Evolutionary conservation across 176 grass and related monocot genomes (phyloP), one percentile per base, ranked within the genome.

Genomic region (Melocanna baccifera): DNA sequence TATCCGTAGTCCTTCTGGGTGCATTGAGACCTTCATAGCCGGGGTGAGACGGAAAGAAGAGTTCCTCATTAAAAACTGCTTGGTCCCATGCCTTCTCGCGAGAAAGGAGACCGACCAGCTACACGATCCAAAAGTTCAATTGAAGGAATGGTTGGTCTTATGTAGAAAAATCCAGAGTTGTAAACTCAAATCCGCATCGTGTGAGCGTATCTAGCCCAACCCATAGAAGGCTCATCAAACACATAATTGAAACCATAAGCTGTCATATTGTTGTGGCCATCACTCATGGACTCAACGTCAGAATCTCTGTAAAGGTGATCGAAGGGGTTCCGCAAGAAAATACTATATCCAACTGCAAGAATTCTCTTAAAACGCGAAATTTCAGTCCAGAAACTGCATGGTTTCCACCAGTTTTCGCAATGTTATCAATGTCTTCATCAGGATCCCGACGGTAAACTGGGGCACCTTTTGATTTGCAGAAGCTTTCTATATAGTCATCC

Each of bases 201-300:
- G 45, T 94, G 89, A 25, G 92, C 92, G 36, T 94, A 94, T 87
- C 92, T 94, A 41, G 92, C 81, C 92, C 92, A 94, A 66, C 92
- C 89, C 92, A 94, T 91, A 26, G 81, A 32, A 42, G 84, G 84
- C 30, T 94, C 92, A 83, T 94, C 92, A 85, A 89, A 91, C 26
- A 94, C 92, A 69, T 94, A 81, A 29, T 94, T 87, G 61, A 73
- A 94, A 81, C 92, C 92, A 75, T 94, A 94, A 34, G 89, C 84
- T 57, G 92, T 94, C 76, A 86, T 84, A 48, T 91, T 94, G 41
- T 30, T 85, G 79, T 94, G 92, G 39, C 89, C 92, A 34, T 94
- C 92, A 89, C 89, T 94, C 92, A 94, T 94, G 39, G 92, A 94
- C 48, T 94, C 92, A 7, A 94, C 87, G 83, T 94, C 92, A 53